Evolutionary conservation across 371 early-diverging fungal species (phyloP).

Genomic region (Mortierella sp.): DNA sequence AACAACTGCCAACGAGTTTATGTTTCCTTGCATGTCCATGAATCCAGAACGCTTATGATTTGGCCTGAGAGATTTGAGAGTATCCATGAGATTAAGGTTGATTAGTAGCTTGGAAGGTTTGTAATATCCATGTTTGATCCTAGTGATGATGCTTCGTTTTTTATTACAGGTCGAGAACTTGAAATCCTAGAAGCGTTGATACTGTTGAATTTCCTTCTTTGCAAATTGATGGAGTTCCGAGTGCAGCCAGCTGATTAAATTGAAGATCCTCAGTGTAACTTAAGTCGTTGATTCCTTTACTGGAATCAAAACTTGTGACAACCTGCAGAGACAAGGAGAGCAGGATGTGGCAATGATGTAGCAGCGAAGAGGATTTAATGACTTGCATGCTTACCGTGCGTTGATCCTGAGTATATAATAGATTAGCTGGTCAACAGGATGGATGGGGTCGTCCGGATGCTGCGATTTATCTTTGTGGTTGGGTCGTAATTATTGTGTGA

Average conservation of each 20-base stretch:
- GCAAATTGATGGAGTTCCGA: background rate
- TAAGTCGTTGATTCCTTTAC: background rate
- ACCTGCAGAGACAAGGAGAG: background rate
- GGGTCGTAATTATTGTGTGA: conserved; percentile 4
- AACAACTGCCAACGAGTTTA: background rate
- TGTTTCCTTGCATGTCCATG: background rate
- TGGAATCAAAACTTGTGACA: background rate
- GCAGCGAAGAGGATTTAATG: background rate
- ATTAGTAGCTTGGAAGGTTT: background rate
- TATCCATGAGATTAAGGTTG: background rate
- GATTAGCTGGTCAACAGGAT: background rate
- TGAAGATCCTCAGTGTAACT: background rate
- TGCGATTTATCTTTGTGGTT: background rate
- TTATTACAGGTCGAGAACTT: background rate
- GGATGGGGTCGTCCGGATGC: conserved; percentile 3
- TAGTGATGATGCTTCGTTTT: background rate
- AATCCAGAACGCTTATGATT: background rate
- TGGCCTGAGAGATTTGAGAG: background rate
- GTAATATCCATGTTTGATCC: background rate
- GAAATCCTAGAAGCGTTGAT: background rate
- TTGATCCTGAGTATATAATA: background rate
- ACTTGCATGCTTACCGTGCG: conserved; percentile 1
- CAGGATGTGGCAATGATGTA: background rate
- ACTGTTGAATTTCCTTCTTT: background rate
- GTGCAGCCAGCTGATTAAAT: background rate